Evolutionary conservation across 192 early-diverging fungal genomes (phyloP).

Genomic region (Podila epigama): DNA sequence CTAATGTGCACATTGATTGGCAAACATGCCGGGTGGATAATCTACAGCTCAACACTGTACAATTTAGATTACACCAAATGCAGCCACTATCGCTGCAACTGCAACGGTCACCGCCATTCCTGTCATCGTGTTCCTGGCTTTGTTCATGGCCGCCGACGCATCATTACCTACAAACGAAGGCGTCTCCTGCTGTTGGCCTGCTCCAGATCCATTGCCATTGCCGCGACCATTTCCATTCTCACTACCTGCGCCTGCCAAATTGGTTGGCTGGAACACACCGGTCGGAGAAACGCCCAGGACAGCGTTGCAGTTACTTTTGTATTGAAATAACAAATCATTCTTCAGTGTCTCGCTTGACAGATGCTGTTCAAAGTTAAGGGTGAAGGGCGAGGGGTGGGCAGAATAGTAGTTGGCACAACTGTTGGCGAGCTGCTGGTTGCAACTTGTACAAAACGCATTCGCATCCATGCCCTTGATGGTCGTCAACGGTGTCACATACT

Average conservation of each 20-base stretch:
- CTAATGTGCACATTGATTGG: too few relatives aligned
- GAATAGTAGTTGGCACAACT: slow-evolving; percentile 25
- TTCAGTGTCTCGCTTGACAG: slow-evolving; percentile 4
- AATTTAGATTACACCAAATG: not conserved
- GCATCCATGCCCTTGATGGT: not conserved
- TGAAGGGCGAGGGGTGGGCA: not conserved
- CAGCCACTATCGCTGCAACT: not conserved
- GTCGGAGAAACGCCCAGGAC: slow-evolving; percentile 5
- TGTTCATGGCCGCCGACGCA: not conserved
- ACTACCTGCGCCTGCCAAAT: not conserved
- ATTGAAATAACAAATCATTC: not conserved
- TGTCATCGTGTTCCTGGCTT: not conserved
- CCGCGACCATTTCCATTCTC: not conserved
- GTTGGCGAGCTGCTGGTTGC: slow-evolving; percentile 31
- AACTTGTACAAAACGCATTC: slow-evolving; percentile 1
- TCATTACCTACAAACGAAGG: not conserved
- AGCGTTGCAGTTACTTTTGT: slow-evolving; percentile 16
- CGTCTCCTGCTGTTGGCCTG: not conserved
- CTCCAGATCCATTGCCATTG: not conserved
- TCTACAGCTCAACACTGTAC: too few relatives aligned
- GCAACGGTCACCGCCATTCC: not conserved
- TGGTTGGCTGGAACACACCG: slow-evolving; percentile 15
- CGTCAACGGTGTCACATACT: slow-evolving; percentile 20
- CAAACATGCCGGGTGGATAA: too few relatives aligned
- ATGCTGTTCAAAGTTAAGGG: slow-evolving; percentile 8